A percentile compares a stretch with the other conserved stretches of the same genome.
These are phyloP conservation scores for Physcomitrellopsis africana DNA, from an alignment of 225 moss, liverwort and hornwort genomes.

Conservation along the genomic window DNA sequence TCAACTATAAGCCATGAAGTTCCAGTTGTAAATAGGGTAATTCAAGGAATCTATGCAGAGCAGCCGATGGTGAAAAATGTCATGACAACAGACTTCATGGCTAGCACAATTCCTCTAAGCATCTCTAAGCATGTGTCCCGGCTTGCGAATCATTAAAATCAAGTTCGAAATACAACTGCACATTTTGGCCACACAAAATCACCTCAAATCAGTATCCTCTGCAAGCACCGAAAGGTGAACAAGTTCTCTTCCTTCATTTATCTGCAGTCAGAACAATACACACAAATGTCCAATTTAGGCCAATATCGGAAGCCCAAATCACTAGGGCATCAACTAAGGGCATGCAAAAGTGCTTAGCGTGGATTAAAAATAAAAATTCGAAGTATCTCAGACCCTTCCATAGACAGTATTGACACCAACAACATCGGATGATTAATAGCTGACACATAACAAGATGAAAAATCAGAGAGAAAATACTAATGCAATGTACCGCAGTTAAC, in stretches of 20 bases:
- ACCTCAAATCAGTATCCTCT: constrained; percentile 66
- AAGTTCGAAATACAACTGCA: constrained; percentile 19
- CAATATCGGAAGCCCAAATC: constrained; percentile 3
- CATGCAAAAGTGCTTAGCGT: not conserved
- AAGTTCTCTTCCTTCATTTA: constrained; percentile 75
- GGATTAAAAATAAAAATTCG: not conserved
- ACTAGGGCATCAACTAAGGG: not conserved
- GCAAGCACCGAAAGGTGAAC: constrained; percentile 64
- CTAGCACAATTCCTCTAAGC: not conserved
- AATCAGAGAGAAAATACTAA: constrained; percentile 6
- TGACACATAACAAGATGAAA: not conserved
- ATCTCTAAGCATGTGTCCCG: not conserved
- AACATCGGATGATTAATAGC: constrained; percentile 10
- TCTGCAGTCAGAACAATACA: constrained; percentile 46
- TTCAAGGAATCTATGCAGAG: constrained; percentile 14
- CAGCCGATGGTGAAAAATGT: constrained; percentile 5
- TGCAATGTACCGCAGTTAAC: constrained; percentile 62
- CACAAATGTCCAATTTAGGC: constrained; percentile 11
- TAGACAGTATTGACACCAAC: constrained; percentile 9
- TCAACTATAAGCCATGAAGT: constrained; percentile 16
- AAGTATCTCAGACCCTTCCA: not conserved
- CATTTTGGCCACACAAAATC: constrained; percentile 3
- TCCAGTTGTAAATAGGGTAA: constrained; percentile 7
- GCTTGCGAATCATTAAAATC: constrained; percentile 13
- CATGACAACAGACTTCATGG: constrained; percentile 6